Evolutionary conservation across 257 asterid species (phyloP).

Genomic region (Apocynum venetum): DNA sequence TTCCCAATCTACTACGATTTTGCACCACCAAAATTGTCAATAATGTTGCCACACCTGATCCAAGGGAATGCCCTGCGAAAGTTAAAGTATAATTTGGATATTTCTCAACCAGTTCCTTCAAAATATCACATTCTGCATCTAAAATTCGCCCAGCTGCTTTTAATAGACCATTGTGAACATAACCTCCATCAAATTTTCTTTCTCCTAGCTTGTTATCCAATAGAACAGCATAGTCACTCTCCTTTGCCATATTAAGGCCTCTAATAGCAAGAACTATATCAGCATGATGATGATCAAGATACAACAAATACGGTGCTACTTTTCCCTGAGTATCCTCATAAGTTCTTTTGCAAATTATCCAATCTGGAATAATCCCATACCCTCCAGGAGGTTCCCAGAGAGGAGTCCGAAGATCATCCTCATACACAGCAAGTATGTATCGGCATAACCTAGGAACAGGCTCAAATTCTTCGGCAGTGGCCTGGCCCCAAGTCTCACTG

Average conservation of each 20-base stretch:
- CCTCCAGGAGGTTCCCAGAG: slow-evolving; percentile 65
- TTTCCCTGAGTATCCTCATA: slow-evolving; percentile 50
- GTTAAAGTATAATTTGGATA: slow-evolving; percentile 69
- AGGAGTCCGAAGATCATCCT: slow-evolving; percentile 60
- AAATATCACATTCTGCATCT: slow-evolving; percentile 50
- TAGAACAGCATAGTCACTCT: slow-evolving; percentile 70
- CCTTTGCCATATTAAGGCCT: slow-evolving; percentile 82
- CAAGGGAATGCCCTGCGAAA: slow-evolving; percentile 79
- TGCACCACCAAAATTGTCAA: slow-evolving; percentile 62
- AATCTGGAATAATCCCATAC: slow-evolving; percentile 59
- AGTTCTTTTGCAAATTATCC: slow-evolving; percentile 43
- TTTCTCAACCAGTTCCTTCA: slow-evolving; percentile 56
- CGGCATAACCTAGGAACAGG: slow-evolving; percentile 84
- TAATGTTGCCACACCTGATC: slow-evolving; percentile 85
- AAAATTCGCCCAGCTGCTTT: slow-evolving; percentile 68
- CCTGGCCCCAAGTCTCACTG: slow-evolving; percentile 62
- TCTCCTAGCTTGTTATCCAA: slow-evolving; percentile 75
- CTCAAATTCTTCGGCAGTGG: slow-evolving; percentile 64
- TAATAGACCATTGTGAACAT: slow-evolving; percentile 77
- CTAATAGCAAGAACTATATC: slow-evolving; percentile 85
- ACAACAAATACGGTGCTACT: slow-evolving; percentile 69
- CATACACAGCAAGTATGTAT: slow-evolving; percentile 66
- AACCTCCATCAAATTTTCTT: slow-evolving; percentile 70
- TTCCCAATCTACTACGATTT: slow-evolving; percentile 56
- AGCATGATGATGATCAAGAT: slow-evolving; percentile 65